These are phyloP conservation scores for Naganishia sp. DNA, from an alignment of 1,284 basidiomycete species.

Conservation along the genomic window DNA sequence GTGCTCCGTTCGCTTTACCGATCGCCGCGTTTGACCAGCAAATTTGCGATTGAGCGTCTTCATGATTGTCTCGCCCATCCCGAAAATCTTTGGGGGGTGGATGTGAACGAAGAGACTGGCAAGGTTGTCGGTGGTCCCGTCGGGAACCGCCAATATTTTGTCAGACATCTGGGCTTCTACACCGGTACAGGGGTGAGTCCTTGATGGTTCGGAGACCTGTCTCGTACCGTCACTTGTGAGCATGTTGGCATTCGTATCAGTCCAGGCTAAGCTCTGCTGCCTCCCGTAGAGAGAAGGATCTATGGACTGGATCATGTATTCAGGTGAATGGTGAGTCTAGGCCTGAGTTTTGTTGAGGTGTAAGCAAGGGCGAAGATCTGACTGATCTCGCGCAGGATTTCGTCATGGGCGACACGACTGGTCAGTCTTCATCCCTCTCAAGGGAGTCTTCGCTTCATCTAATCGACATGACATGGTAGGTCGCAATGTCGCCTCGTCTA, in stretches of 20 bases:
- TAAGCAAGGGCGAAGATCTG: not conserved
- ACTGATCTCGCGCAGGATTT: conserved; percentile 1
- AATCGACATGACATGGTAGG: not conserved
- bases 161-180: conserved; percentile 17
- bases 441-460: not conserved
- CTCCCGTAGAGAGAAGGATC: conserved; percentile 25
- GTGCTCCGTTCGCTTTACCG: conserved; percentile 30
- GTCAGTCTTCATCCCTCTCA: not conserved
- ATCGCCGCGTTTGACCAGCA: conserved; percentile 26
- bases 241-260: not conserved
- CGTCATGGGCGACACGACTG: conserved; percentile 6
- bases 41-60: conserved; percentile 29
- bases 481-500: conserved; percentile 6
- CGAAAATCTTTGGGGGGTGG: conserved; percentile 28
- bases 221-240: not conserved
- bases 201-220: too few species aligned
- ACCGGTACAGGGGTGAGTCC: conserved; percentile 31
- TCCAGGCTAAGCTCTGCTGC: not conserved
- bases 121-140: conserved; percentile 24
- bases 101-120: conserved; percentile 9
- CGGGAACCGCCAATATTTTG: conserved; percentile 16
- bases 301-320: conserved; percentile 31
- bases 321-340: conserved; percentile 28
- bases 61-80: conserved; percentile 24
- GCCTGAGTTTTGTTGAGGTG: not conserved